Percentiles rank a stretch among this genome's conserved stretches.
phyloP scores from a whole-genome alignment of 495 filamentous ascomycete species.

The Hypoxylon crocopeplum region DNA sequence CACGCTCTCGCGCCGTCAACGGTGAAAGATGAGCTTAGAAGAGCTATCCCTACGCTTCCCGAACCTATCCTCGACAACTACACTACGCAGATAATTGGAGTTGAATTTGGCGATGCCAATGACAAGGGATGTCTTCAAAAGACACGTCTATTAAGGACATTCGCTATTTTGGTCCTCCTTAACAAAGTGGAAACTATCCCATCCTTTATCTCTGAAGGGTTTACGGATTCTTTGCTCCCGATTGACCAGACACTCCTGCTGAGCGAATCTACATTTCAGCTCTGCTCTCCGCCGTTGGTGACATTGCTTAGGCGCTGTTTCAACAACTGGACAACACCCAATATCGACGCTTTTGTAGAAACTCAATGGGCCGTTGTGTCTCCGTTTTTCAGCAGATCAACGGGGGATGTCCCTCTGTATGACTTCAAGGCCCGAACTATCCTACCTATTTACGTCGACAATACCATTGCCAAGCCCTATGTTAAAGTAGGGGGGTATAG shows the following conservation, averaged over 20 bases:
- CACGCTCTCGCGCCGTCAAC: conserved; percentile 10
- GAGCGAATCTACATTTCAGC: neutral
- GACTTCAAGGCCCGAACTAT: conserved; percentile 3
- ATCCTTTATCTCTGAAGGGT: conserved; percentile 10
- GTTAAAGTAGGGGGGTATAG: conserved; percentile 6
- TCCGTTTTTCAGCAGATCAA: conserved; percentile 3
- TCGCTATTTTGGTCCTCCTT: conserved; percentile 16
- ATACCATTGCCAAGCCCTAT: neutral
- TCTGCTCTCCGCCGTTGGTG: neutral
- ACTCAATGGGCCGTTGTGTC: conserved; percentile 22
- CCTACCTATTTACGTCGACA: conserved; percentile 4
- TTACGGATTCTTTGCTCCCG: conserved; percentile 20
- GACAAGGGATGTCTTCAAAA: neutral
- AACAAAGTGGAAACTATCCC: conserved; percentile 8
- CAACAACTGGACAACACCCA: conserved; percentile 4
- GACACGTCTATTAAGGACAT: conserved; percentile 3
- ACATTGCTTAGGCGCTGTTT: conserved; percentile 2
- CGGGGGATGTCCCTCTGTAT: conserved; percentile 8
- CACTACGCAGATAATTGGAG: conserved; percentile 4
- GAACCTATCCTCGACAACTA: conserved; percentile 9
- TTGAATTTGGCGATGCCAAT: neutral
- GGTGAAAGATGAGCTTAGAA: conserved; percentile 18
- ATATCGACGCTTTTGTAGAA: conserved; percentile 14
- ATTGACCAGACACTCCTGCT: conserved; percentile 9
- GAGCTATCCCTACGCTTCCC: conserved; percentile 10